These are phyloP conservation scores for Leccinum rimulosum DNA, from an alignment of 768 basidiomycete genomes.

Conservation along the genomic window DNA sequence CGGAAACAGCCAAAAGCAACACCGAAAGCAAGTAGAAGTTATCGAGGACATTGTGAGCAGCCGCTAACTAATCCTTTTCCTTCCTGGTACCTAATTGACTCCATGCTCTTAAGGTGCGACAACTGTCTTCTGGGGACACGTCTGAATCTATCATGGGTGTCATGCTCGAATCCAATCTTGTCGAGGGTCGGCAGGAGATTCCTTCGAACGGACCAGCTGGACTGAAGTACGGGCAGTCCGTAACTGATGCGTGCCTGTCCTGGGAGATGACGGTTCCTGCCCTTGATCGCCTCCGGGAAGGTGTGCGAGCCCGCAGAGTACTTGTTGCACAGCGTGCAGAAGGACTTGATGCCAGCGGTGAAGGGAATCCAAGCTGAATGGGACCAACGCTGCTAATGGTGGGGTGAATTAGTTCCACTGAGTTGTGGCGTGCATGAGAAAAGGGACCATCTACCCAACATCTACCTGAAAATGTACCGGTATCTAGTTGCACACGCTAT, in stretches of 20 bases:
- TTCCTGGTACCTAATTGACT: conserved; percentile 12
- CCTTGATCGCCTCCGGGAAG: conserved; percentile 83
- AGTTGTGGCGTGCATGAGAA: background rate
- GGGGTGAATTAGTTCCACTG: conserved; percentile 12
- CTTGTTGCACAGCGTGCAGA: conserved; percentile 37
- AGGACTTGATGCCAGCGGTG: conserved; percentile 6
- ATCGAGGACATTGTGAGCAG: conserved; percentile 80
- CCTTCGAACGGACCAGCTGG: conserved; percentile 67
- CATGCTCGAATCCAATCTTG: conserved; percentile 93
- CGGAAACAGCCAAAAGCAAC: conserved; percentile 92
- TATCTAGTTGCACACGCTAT: conserved; percentile 5
- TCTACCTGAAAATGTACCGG: background rate
- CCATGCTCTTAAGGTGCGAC: conserved; percentile 51
- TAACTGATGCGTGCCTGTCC: conserved; percentile 87
- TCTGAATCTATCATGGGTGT: conserved; percentile 79
- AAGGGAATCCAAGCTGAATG: conserved; percentile 15
- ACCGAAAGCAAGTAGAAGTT: conserved; percentile 83
- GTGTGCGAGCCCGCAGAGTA: conserved; percentile 73
- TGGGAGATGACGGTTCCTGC: conserved; percentile 85
- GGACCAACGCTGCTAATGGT: conserved; percentile 14
- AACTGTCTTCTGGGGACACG: conserved; percentile 72
- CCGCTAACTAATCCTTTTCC: background rate
- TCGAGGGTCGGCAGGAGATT: conserved; percentile 85
- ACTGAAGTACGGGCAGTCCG: conserved; percentile 80
- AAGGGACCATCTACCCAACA: background rate